phyloP scores from a whole-genome alignment of 805 yeast species.

The Monosporozyma yasuniensis region DNA sequence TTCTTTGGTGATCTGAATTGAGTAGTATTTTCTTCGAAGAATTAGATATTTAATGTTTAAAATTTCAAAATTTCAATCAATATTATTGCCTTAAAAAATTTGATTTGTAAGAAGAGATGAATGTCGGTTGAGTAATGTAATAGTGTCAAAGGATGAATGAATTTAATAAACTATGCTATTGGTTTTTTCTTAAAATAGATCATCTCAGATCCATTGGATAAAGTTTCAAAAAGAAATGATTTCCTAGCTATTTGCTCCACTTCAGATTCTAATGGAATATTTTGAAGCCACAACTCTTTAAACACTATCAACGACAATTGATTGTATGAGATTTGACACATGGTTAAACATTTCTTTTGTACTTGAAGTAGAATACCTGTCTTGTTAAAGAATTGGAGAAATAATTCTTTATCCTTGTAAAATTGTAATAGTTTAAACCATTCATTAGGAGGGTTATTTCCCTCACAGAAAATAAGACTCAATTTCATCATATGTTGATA shows the following conservation, averaged over 20 bases:
- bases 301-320: slow-evolving; percentile 14
- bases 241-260: neutral
- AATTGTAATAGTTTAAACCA: slow-evolving; percentile 13
- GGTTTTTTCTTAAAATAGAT: slow-evolving; percentile 10
- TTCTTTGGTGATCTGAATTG: neutral
- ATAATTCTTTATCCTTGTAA: neutral
- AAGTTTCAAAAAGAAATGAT: slow-evolving; percentile 4
- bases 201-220: slow-evolving; percentile 3
- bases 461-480: slow-evolving; percentile 1
- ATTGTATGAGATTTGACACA: slow-evolving; percentile 13
- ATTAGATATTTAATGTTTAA: neutral
- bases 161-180: neutral
- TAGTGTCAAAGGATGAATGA: neutral
- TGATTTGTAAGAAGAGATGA: neutral
- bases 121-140: neutral
- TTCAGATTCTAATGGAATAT: slow-evolving; percentile 1
- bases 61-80: neutral
- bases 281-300: slow-evolving; percentile 11
- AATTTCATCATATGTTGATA: neutral
- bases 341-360: slow-evolving; percentile 9
- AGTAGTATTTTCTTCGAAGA: neutral
- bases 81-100: neutral
- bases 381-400: slow-evolving; percentile 8
- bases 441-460: slow-evolving; percentile 1
- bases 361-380: slow-evolving; percentile 13